Conservation (phyloP, 2,329 filamentous ascomycete genomes). For the Cyphellophora attinorum region DNA sequence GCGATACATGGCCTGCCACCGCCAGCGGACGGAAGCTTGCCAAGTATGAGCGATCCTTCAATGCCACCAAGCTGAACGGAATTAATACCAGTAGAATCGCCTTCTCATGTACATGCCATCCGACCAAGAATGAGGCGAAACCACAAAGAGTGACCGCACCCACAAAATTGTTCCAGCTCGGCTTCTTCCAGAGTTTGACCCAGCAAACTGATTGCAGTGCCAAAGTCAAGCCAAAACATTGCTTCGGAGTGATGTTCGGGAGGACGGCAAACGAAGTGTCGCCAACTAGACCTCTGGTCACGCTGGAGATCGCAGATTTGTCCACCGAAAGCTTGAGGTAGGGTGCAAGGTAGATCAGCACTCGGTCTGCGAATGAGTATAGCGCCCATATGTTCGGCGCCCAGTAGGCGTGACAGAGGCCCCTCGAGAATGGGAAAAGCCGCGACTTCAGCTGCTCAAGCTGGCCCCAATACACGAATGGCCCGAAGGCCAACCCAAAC, state of each 20-base stretch:
- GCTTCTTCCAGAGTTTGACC: constrained; percentile 68
- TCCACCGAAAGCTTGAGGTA: constrained; percentile 67
- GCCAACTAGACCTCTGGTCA: constrained; percentile 85
- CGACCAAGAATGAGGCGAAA: constrained; percentile 93
- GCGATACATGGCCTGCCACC: constrained; percentile 85
- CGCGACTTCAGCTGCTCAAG: constrained; percentile 73
- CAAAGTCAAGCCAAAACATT: constrained; percentile 75
- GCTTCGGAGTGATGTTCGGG: constrained; percentile 69
- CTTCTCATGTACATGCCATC: constrained; percentile 98
- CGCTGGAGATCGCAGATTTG: constrained; percentile 67
- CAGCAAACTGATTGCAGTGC: constrained; percentile 71
- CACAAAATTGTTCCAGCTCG: constrained; percentile 82
- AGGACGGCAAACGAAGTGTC: constrained; percentile 91
- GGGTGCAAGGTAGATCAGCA: constrained; percentile 77
- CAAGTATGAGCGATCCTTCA: constrained; percentile 81
- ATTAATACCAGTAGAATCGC: constrained; percentile 90
- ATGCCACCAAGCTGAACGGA: constrained; percentile 84
- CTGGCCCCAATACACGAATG: constrained; percentile 73
- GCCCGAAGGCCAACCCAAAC: constrained; percentile 75
- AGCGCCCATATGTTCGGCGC: constrained; percentile 95
- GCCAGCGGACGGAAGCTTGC: constrained; percentile 85
- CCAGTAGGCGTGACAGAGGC: constrained; percentile 96
- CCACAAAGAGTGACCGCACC: constrained; percentile 85
- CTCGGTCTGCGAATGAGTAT: constrained; percentile 82
- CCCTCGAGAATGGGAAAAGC: constrained; percentile 87